A percentile compares a stretch with the other conserved stretches of the same genome.
These are phyloP conservation scores for Medicago truncatula DNA, from an alignment of 306 rosid genomes.

Conservation along the genomic window MtrunA17r5.0-ANR NC_053045.1:44719501-44720000, in stretches of 20 bases:
- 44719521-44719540: no score
- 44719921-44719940: conserved; percentile 25
- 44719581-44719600: no score
- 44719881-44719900: neutral
- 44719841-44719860: conserved; percentile 82
- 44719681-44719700: conserved; percentile 1
- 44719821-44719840: conserved; percentile 98
- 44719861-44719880: conserved; percentile 21
- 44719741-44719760: conserved; percentile 22
- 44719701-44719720: conserved; percentile 17
- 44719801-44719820: conserved; percentile 98
- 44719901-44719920: conserved; percentile 7
- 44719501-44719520: neutral
- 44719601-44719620: neutral
- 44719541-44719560: neutral
- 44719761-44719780: conserved; percentile 61
- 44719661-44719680: neutral
- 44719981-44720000: conserved; percentile 83
- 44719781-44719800: conserved; percentile 81
- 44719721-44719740: conserved; percentile 19
- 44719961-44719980: conserved; percentile 46
- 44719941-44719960: conserved; percentile 16
- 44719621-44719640: neutral
- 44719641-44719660: neutral
- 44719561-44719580: no score